Evolutionary conservation across 1,284 basidiomycete genomes (phyloP).

Genomic region (Malassezia restricta): DNA sequence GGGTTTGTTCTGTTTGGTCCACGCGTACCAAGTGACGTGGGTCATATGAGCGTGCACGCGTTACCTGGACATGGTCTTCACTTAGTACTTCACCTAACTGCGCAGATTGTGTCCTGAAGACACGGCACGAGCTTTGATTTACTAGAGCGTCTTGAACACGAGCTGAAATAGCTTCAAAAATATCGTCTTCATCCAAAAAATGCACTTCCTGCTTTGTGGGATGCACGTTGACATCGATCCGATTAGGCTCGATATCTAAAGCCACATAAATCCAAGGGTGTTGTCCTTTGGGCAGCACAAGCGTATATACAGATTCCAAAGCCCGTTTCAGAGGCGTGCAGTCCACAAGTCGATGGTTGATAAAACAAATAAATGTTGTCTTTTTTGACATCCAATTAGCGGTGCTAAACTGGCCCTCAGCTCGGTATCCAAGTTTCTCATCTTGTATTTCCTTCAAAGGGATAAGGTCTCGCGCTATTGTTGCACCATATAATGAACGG

Average conservation of each 20-base stretch:
- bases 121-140: slow-evolving; percentile 34
- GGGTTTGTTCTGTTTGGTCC: slow-evolving; percentile 70
- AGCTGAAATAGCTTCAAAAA: slow-evolving; percentile 64
- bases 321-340: slow-evolving; percentile 74
- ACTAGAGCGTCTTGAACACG: slow-evolving; percentile 21
- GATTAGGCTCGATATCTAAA: slow-evolving; percentile 68
- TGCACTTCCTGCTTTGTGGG: slow-evolving; percentile 95
- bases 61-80: slow-evolving; percentile 6
- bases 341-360: slow-evolving; percentile 91
- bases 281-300: slow-evolving; percentile 78
- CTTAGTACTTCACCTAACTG: slow-evolving; percentile 11
- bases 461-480: slow-evolving; percentile 69
- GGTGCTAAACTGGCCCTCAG: slow-evolving; percentile 65
- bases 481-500: slow-evolving; percentile 65
- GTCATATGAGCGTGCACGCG: slow-evolving; percentile 22
- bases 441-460: slow-evolving; percentile 40
- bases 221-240: slow-evolving; percentile 94
- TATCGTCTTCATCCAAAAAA: slow-evolving; percentile 81
- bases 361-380: slow-evolving; percentile 77
- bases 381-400: slow-evolving; percentile 83
- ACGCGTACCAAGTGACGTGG: slow-evolving; percentile 88
- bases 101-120: slow-evolving; percentile 22
- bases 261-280: slow-evolving; percentile 86
- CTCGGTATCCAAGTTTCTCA: slow-evolving; percentile 19
- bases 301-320: slow-evolving; percentile 71